A percentile compares a stretch with the other conserved stretches of the same genome.
Conservation (phyloP, 2,329 filamentous ascomycete species). For the Chaetomium olivaceum region DNA sequence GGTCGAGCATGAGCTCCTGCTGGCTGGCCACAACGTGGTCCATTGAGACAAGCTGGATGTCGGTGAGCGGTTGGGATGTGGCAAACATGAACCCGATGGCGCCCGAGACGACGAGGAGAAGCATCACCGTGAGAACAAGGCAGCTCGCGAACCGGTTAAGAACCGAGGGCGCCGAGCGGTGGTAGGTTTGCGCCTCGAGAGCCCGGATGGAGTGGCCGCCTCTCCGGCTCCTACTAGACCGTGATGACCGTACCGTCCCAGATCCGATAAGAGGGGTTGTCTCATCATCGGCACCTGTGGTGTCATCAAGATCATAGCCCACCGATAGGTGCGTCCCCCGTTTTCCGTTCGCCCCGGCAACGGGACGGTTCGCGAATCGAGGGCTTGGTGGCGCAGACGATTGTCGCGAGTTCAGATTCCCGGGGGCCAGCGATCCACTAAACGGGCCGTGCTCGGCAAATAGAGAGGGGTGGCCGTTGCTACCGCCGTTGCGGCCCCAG, state of each 20-base stretch:
- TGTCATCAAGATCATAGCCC: constrained; percentile 78
- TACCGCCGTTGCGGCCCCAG: constrained; percentile 68
- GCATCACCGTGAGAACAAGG: constrained; percentile 76
- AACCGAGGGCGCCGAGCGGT: constrained; percentile 62
- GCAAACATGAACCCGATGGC: constrained; percentile 87
- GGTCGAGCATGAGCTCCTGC: constrained; percentile 91
- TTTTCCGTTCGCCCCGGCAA: constrained; percentile 41
- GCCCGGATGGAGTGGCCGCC: constrained; percentile 61
- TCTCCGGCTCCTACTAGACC: constrained; percentile 60
- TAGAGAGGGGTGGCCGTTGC: constrained; percentile 67
- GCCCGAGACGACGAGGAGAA: constrained; percentile 79
- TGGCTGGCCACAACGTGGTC: constrained; percentile 90
- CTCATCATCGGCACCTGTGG: constrained; percentile 77
- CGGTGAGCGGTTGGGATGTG: constrained; percentile 81
- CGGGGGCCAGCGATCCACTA: constrained; percentile 55
- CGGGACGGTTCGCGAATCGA: constrained; percentile 48
- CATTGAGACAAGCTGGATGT: constrained; percentile 77
- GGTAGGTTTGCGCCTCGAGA: constrained; percentile 71
- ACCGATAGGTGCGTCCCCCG: constrained; percentile 62
- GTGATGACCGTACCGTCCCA: constrained; percentile 56
- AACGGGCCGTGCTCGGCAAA: constrained; percentile 81
- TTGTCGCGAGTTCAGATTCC: constrained; percentile 54
- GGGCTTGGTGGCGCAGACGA: constrained; percentile 72
- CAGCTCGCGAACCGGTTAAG: constrained; percentile 80
- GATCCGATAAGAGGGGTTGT: constrained; percentile 73